Evolutionary conservation across 2,329 filamentous ascomycete genomes (phyloP).

Genomic region (Exophiala dermatitidis): DNA sequence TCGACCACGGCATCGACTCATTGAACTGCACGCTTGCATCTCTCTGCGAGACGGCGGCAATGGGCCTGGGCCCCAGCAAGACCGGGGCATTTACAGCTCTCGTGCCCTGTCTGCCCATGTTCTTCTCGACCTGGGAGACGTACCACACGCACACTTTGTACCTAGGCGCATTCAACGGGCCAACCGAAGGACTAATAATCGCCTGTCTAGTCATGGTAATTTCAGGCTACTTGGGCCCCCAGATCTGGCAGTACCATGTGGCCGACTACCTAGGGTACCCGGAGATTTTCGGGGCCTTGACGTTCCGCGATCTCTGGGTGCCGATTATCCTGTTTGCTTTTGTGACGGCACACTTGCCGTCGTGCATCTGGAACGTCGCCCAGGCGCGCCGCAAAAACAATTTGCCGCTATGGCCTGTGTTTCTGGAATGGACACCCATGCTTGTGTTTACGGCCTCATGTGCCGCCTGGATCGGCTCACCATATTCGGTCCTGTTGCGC

Average conservation of each 20-base stretch:
- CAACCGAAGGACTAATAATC: slow-evolving; percentile 88
- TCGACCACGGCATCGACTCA: slow-evolving; percentile 97
- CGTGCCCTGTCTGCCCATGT: slow-evolving; percentile 91
- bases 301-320: slow-evolving; percentile 85
- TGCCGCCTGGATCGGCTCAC: slow-evolving; percentile 80
- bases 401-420: slow-evolving; percentile 70
- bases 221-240: slow-evolving; percentile 80
- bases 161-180: slow-evolving; percentile 92
- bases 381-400: slow-evolving; percentile 64
- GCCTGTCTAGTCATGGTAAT: slow-evolving; percentile 78
- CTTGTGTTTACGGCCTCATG: slow-evolving; percentile 68
- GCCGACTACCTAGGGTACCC: slow-evolving; percentile 60
- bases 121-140: slow-evolving; percentile 99
- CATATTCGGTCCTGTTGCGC: slow-evolving; percentile 69
- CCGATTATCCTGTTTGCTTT: slow-evolving; percentile 60
- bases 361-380: slow-evolving; percentile 80
- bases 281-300: slow-evolving; percentile 59
- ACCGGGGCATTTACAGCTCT: slow-evolving; percentile 87
- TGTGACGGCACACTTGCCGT: slow-evolving; percentile 70
- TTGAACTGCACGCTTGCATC: slow-evolving; percentile 93
- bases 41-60: slow-evolving; percentile 82
- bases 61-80: slow-evolving; percentile 78
- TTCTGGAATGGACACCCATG: slow-evolving; percentile 93
- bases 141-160: slow-evolving; percentile 98
- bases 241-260: slow-evolving; percentile 75